Base-by-base conservation (phyloP, 495 filamentous ascomycete species). In the Trichoderma reesei region DNA sequence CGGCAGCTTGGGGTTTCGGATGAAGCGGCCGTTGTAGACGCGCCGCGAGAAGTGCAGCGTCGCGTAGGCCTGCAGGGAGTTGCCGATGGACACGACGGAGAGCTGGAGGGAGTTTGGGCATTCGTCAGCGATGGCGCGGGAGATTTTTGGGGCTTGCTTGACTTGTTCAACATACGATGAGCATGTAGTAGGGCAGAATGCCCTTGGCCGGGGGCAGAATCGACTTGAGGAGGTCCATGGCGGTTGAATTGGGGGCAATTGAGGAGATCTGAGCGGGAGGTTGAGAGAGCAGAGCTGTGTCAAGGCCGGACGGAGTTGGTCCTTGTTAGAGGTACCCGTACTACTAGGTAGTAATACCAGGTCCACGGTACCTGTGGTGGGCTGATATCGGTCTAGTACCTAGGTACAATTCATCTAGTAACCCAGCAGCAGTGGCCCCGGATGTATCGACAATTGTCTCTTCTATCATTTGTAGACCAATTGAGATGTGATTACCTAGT, bases 61-160 rank as follows among this genome's bases (percentile, higher is more conserved):
- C 20, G 73, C 61, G 78, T 92, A 94, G 72, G 89, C 83, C 76
- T 96, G 92, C 68, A 92, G 67, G 31, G 83, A 86, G 80, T 98
- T 98, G 69, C 81, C 85, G 60, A 91, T 76, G 64, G 93, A 88
- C 60, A 93, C 79, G 54, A 89, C 70, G 59, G 89, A 89, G 68
- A 93, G 80, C 90, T 94, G 59, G 0, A 37, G 20, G 18, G 60
- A 39, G 56, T 41, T 41, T 59, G 70, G 63, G 3, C 36, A 31
- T 51, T 26, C 16, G 34, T 3, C 20, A 36, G 33, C 5, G 13
- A 13, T 59, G 18, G 13, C 4, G 20, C 59, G 44, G 11, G 61
- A 14, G 8, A 59, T 36, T n/a, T 36, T n/a, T 26, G 42, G 37
- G 63, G 44, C 2, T 48, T 39, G 8, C 38, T 51, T 26, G 26